Evolutionary conservation across 495 filamentous ascomycete genomes (phyloP), one percentile per base, ranked within the genome.

Genomic region (Talaromyces borbonicus): DNA sequence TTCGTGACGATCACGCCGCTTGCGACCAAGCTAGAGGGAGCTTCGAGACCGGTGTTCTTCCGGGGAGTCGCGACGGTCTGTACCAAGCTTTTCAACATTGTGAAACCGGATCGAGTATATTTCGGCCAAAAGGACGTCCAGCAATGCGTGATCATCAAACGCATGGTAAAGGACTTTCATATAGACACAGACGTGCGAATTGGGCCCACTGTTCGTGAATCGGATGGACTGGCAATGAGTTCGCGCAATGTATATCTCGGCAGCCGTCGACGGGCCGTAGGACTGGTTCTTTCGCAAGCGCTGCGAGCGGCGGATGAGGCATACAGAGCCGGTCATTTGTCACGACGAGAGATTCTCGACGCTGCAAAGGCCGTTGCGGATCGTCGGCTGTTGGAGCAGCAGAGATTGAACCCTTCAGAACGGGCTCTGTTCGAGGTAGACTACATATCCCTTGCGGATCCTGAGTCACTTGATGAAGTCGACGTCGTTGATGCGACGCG

Each of bases 121-220:
- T 96, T 99, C 63, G 92, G 92, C 1, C 93, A 97, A 65, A 97
- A 99, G 67, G 92, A 99, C 55, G 78, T 96, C 14, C 92, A 99
- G 65, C 92, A 99, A 66, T 93, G 87, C 0, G 85, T 90, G 6
- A 75, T 99, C 5, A 85, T 99, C 56, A 78, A 76, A 60, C 76
- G 84, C 6, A 76, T 99, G 79, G 85, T 96, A 3, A 65, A 76
- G 51, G 92, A 99, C 56, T 90, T 99, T 51, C 81, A 84, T 57
- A 55, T 97, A n/a, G 75, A 82, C 18, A 84, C 77, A 2, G 74
- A 87, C 35, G 78, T 97, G 1, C 68, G 80, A 4, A 70, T 97
- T 27, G 79, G 83, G 2, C 59, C 73, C 4, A 98, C 92, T 1
- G 61, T 75, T 30, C 71, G 92, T n/a, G 89, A 93, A 48, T 39